Percentiles rank a stretch among this genome's conserved stretches.
phyloP scores from a whole-genome alignment of 2,329 filamentous ascomycete species.

The Cercospora beticola region DNA sequence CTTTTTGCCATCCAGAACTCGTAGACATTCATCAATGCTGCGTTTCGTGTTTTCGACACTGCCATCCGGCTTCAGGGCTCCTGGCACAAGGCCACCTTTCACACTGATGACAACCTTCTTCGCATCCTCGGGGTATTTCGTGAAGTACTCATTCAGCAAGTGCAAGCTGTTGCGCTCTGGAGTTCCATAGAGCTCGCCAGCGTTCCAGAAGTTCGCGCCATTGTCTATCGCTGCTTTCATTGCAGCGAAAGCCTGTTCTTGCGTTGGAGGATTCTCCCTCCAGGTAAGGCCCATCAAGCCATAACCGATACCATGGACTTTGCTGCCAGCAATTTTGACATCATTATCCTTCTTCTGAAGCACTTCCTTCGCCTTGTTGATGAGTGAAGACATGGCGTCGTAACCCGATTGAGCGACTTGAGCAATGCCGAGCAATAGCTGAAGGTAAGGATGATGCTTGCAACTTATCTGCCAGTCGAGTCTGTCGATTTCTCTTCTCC shows the following conservation, averaged over 20 bases:
- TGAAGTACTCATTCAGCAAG: constrained; percentile 53
- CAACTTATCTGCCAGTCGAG: background rate
- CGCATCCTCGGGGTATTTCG: constrained; percentile 52
- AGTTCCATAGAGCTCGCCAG: constrained; percentile 51
- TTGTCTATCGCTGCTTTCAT: constrained; percentile 39
- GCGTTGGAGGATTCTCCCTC: constrained; percentile 41
- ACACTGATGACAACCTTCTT: constrained; percentile 53
- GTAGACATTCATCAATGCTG: constrained; percentile 49
- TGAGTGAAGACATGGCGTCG: constrained; percentile 26
- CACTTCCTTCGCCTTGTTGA: constrained; percentile 34
- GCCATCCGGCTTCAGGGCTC: constrained; percentile 42
- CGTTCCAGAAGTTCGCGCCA: constrained; percentile 53
- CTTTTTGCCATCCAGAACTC: constrained; percentile 49
- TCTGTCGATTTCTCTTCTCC: background rate
- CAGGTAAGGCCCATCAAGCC: constrained; percentile 54
- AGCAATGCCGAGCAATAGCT: background rate
- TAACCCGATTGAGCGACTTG: background rate
- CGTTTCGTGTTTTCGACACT: constrained; percentile 43
- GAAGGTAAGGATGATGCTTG: background rate
- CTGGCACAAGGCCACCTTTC: constrained; percentile 47
- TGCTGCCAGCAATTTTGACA: constrained; percentile 25
- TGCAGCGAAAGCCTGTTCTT: constrained; percentile 44
- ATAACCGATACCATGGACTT: constrained; percentile 42
- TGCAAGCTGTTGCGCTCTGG: constrained; percentile 50
- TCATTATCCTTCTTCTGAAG: constrained; percentile 23